phyloP scores from a whole-genome alignment of 331 rosid genomes.

The Pyrus hybrid region DNA sequence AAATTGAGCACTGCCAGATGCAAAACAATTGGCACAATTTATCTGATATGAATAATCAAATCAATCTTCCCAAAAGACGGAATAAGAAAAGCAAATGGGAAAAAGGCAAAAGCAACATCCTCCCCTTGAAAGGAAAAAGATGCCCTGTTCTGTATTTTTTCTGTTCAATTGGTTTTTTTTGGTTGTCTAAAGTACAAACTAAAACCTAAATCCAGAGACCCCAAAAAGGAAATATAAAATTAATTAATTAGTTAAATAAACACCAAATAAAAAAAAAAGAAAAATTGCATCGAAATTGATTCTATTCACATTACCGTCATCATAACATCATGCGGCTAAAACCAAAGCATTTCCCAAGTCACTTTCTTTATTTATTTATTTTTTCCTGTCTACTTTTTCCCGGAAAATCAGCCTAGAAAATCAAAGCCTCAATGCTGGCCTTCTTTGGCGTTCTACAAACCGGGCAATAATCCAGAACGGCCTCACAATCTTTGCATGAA shows the following conservation, averaged over 20 bases:
- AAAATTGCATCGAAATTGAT: slow-evolving; percentile 19
- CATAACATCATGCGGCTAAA: neutral
- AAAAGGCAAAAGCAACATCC: neutral
- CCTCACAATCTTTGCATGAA: slow-evolving; percentile 70
- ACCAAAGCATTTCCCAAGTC: neutral
- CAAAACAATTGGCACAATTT: slow-evolving; percentile 13
- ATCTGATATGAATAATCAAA: slow-evolving; percentile 18
- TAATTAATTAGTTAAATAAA: neutral
- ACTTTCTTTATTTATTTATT: neutral
- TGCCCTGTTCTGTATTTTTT: slow-evolving; percentile 19
- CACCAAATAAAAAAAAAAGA: neutral
- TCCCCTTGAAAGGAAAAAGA: slow-evolving; percentile 26
- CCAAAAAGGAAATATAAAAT: neutral
- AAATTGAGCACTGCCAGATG: neutral
- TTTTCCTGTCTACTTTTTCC: slow-evolving; percentile 10
- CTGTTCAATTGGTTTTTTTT: slow-evolving; percentile 20
- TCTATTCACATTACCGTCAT: slow-evolving; percentile 15
- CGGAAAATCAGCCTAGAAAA: slow-evolving; percentile 42
- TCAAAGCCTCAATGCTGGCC: slow-evolving; percentile 53
- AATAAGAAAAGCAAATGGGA: neutral
- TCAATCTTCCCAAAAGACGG: slow-evolving; percentile 4
- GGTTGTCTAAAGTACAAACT: slow-evolving; percentile 24
- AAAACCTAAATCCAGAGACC: slow-evolving; percentile 13
- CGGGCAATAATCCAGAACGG: slow-evolving; percentile 59
- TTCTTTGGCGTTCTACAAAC: slow-evolving; percentile 58